Evolutionary conservation across 2,329 filamentous ascomycete species (phyloP), one percentile per base, ranked within the genome.

Genomic region (Hymenoscyphus scutula): DNA sequence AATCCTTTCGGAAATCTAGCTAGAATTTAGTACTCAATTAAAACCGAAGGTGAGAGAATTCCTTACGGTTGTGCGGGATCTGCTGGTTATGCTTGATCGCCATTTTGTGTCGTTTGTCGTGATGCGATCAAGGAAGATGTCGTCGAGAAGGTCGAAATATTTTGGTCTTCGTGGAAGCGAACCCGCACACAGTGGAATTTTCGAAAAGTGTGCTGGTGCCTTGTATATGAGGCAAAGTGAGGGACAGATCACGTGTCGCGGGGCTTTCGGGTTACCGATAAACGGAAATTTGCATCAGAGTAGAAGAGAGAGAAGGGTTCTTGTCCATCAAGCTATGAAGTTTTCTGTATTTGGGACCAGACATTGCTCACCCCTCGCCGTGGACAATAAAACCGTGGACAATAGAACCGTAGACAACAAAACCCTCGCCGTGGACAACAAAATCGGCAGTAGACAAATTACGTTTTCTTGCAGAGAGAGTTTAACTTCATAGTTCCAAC

Each of bases 81-180:
- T 94, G 90, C 86, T 97, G 92, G 86, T 98, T 98, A 90, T 97
- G 92, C 89, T 96, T 96, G 92, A 98, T 97, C 87, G 94, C 91
- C 93, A 58, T 74, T 71, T 68, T 70, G 68, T 69, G 68, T 70
- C 59, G 62, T 60, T 61, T 67, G 65, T 71, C 68, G 69, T 68
- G 69, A 29, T 32, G 29, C 19, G 23, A 32, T 58, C 37, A 37
- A 25, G 19, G 25, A 37, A 29, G 54, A 56, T 34, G 37, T 58
- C 32, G 56, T 27, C 30, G 23, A 30, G 23, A 34, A 29, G n/a
- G 29, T 34, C 54, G 54, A 56, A 56, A 56, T 56, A 32, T 56
- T 56, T 56, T 56, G 54, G 54, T 15, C 10, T 17, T n/a, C 23
- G 41, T 19, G 15, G 19, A 54, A 54, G 51, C 51, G 51, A 54